Evolutionary conservation across 2,329 filamentous ascomycete species (phyloP), one percentile per base, ranked within the genome.

Genomic region (Diaporthe sp.): DNA sequence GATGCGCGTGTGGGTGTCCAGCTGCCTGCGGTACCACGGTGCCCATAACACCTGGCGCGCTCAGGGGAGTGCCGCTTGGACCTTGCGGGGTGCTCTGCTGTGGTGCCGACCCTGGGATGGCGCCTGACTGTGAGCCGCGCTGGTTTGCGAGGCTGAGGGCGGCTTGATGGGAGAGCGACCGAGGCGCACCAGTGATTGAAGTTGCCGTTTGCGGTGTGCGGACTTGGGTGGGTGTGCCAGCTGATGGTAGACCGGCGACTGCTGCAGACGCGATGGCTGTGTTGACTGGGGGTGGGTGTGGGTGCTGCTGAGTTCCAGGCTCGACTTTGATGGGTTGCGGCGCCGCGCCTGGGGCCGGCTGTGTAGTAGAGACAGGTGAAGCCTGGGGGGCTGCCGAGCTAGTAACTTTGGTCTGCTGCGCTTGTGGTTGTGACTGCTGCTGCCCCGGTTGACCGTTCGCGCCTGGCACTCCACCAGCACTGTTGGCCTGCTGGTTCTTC

Each of bases 141-240:
- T 85, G 85, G 75, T 86, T 88, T n/a, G 86, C 86, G 37, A 86
- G 81, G 70, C 82, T 85, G 76, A 89, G 84, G n/a, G 86, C 88
- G 56, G 84, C 87, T 22, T 86, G 86, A 78, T 89, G 87, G 37
- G 84, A 87, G 39, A 88, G 82, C 3, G 88, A 83, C 22, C 84
- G 83, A 2, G 85, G 83, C 13, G 81, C 81, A 10, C 83, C 81
- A 59, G 83, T 84, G 56, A 82, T 82, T 12, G 85, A 82, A 1
- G 83, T 84, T 4, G 84, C 83, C 1, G 82, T 80, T 73, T 90
- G 88, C 2, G 88, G 86, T 13, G 88, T 89, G 73, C 85, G 83
- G 25, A 82, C 82, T 71, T 89, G 88, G 0, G 87, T 88, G 30
- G 88, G 88, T 10, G 87, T 87, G 72, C 86, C 85, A 53, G 82